phyloP scores from a whole-genome alignment of 2,329 filamentous ascomycete genomes.

The Coniochaeta sp. region DNA sequence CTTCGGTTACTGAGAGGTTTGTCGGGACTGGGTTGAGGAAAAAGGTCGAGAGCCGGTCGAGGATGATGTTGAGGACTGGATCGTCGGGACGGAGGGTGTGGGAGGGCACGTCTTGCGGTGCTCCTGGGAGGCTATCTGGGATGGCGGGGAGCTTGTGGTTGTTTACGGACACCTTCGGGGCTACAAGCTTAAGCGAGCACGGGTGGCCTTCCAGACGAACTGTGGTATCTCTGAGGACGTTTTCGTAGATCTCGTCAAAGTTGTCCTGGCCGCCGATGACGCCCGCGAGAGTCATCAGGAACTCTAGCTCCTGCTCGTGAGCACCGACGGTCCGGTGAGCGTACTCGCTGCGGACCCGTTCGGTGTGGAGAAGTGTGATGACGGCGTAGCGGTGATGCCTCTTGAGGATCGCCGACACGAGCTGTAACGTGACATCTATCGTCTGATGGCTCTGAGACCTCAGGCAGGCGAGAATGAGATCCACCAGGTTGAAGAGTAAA shows the following conservation, averaged over 20 bases:
- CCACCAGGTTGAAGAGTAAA: constrained; percentile 84
- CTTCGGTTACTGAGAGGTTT: constrained; percentile 80
- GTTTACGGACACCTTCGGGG: constrained; percentile 48
- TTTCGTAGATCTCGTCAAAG: constrained; percentile 66
- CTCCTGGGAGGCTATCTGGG: constrained; percentile 49
- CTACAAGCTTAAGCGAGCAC: constrained; percentile 63
- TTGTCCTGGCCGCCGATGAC: constrained; percentile 60
- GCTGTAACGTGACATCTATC: constrained; percentile 77
- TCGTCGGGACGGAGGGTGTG: constrained; percentile 58
- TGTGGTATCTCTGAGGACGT: constrained; percentile 63
- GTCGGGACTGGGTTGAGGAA: constrained; percentile 87
- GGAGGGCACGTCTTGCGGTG: constrained; percentile 50
- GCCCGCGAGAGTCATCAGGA: constrained; percentile 61
- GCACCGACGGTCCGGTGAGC: constrained; percentile 62
- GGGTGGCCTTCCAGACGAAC: constrained; percentile 63
- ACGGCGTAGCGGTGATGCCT: constrained; percentile 84
- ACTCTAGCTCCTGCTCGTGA: constrained; percentile 67
- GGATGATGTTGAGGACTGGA: constrained; percentile 55
- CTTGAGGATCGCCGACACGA: constrained; percentile 78
- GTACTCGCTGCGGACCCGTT: constrained; percentile 44
- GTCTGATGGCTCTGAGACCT: constrained; percentile 82
- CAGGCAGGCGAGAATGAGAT: constrained; percentile 80
- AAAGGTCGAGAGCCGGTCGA: constrained; percentile 69
- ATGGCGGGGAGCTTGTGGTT: constrained; percentile 49
- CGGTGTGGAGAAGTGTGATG: constrained; percentile 64